Evolutionary conservation across 2,329 filamentous ascomycete species (phyloP), one percentile per base, ranked within the genome.

Genomic region (Fusarium decemcellulare): DNA sequence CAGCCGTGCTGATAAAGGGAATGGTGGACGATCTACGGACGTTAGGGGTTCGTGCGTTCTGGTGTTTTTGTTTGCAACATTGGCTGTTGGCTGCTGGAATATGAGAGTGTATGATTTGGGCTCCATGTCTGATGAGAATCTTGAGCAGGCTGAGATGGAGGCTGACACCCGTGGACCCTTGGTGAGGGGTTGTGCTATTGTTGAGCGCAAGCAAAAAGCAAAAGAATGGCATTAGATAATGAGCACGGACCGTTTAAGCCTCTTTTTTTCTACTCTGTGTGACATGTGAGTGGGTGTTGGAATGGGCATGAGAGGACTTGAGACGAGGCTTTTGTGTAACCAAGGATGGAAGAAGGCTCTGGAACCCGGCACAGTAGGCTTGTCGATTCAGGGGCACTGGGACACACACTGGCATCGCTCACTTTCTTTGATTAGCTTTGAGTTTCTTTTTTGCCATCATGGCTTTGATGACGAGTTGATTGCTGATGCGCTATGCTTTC

Each of bases 111-210:
- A 16, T 27, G 16, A 14, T 27, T 29, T 36, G 11, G 6, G 18
- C 11, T 27, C 42, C 15, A 43, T 51, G 32, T 23, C 34, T 23
- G 18, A 4, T 51, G 47, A 43, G 16, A 23, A 30, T 43, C 12
- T 43, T 18, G 36, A 42, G n/a, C 15, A 18, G 44, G 61, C 61
- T 69, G 65, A 69, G 39, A 63, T 63, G 10, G 29, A 51, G 55
- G 62, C 57, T 67, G 57, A 67, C 46, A 70, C 58, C 58, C 50
- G 54, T 70, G 66, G 57, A 63, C 66, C 62, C 62, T 59, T 55
- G 40, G 50, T 40, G 50, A 39, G 50, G 50, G 50, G 51, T 16
- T 9, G 6, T 39, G 53, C 12, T 37, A 48, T 34, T 36, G 46
- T 48, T 48, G 46, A 36, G 43, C 5, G 12, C 15, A n/a, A 16